Base-by-base conservation (phyloP, 345 rosid species). In the Murraya koenigii region DNA sequence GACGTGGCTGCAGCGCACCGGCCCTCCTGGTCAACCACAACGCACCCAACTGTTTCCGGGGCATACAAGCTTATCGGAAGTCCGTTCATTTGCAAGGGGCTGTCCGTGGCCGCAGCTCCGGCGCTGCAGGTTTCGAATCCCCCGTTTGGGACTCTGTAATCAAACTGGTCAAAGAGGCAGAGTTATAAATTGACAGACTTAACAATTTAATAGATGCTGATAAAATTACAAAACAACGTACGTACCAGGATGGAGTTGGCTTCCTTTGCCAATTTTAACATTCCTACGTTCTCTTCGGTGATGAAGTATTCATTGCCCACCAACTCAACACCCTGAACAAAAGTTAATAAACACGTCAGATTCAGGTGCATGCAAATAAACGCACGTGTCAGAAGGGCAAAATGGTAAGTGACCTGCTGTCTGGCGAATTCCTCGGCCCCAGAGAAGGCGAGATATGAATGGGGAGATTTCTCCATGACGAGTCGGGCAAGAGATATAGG, bases 31-130 rank as follows among this genome's bases (percentile, higher is more conserved):
- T 95, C 99, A 14, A 95, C 99, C 66, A 85, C 99, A 39, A 88
- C 98, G 79, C 99, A 95, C 0, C 99, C 99, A 0, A 95, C 99
- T 0, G 99, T 95, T 82, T 95, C 99, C 3, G 97, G 98, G 2
- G 97, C 90, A 80, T 95, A 95, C 36, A 93, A 74, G 83, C 94
- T 89, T 67, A 95, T 91, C 0, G 99, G 99, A 8, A 95, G 97
- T 6, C 99, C 98, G 77, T 93, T 93, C 99, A 95, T 93, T 36
- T 72, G 83, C 69, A 92, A 64, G 6, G 90, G 92, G 72, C 76
- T 84, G 26, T 90, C 94, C 49, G 82, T 83, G 17, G 88, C 91
- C 0, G 91, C 93, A 0, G 89, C 90, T 25, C 87, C 88, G 26
- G 89, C 92, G 32, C 88, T 75, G 83, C 91, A 94, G 70, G 83